Conservation (phyloP, 1,139 yeast species). For the Candida freyschussii region DNA sequence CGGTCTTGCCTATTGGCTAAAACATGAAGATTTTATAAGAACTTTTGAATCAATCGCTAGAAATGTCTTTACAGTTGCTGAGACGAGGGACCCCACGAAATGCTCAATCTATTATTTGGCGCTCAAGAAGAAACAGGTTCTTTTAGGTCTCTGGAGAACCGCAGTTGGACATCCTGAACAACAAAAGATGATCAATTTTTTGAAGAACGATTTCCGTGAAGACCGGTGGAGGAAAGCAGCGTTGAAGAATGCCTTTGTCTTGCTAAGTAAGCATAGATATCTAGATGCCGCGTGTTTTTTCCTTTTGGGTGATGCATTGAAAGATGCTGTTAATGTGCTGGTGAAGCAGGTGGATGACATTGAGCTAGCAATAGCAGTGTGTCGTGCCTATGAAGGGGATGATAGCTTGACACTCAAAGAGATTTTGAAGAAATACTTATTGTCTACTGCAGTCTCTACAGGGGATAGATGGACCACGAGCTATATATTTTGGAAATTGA, state of each 20-base stretch:
- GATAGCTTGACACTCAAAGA: constrained; percentile 46
- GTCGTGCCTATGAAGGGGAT: constrained; percentile 65
- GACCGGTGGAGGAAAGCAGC: constrained; percentile 87
- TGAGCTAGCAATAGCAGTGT: constrained; percentile 72
- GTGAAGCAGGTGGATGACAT: constrained; percentile 62
- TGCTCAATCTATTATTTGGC: constrained; percentile 78
- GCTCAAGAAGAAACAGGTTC: constrained; percentile 66
- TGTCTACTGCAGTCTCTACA: constrained; percentile 53
- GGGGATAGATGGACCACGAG: constrained; percentile 82
- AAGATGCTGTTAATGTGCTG: constrained; percentile 73
- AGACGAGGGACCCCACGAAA: constrained; percentile 63
- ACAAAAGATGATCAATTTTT: constrained; percentile 70
- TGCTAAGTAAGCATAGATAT: constrained; percentile 82
- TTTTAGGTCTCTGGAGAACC: constrained; percentile 79
- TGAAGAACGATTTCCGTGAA: constrained; percentile 68
- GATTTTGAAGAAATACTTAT: constrained; percentile 46
- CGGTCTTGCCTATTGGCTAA: constrained; percentile 74
- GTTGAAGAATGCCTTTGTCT: constrained; percentile 83
- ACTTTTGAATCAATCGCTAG: constrained; percentile 67
- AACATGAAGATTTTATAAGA: constrained; percentile 42
- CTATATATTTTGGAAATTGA: constrained; percentile 73
- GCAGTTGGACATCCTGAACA: constrained; percentile 76
- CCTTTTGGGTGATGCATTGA: constrained; percentile 68
- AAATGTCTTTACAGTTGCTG: constrained; percentile 46
- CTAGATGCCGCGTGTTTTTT: constrained; percentile 89